phyloP scores from a whole-genome alignment of 2,329 filamentous ascomycete genomes.

The Xylaria sp. region DNA sequence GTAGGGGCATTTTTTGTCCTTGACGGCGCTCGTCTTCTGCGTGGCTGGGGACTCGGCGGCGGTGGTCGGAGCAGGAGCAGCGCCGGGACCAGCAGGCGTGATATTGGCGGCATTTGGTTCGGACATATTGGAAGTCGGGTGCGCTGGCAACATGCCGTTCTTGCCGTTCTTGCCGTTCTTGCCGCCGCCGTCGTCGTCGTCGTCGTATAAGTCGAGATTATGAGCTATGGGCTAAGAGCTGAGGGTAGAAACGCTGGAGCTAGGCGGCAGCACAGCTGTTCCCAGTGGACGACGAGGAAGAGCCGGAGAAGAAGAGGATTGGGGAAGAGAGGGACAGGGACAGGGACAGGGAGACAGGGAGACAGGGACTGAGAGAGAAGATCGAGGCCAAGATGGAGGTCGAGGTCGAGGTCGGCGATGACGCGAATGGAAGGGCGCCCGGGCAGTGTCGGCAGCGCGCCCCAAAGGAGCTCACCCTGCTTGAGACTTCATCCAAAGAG shows the following conservation, averaged over 20 bases:
- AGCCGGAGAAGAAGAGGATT: neutral
- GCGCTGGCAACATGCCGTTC: neutral
- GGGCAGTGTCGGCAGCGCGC: conserved; percentile 33
- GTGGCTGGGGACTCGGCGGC: conserved; percentile 52
- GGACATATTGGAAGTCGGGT: conserved; percentile 26
- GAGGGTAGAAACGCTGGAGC: neutral
- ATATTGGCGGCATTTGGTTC: conserved; percentile 25
- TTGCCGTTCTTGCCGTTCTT: neutral
- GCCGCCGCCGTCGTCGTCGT: conserved; percentile 26
- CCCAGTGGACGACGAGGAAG: neutral
- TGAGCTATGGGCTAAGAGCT: too few relatives aligned
- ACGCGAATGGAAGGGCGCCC: conserved; percentile 3
- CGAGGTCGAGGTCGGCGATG: neutral
- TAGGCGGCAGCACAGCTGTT: neutral
- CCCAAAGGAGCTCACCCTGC: conserved; percentile 40
- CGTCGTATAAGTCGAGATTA: conserved; percentile 13
- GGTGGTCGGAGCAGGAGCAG: conserved; percentile 22
- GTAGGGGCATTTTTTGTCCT: conserved; percentile 90
- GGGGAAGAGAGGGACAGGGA: neutral
- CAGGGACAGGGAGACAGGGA: neutral
- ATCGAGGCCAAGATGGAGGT: neutral
- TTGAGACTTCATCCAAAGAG: conserved; percentile 37
- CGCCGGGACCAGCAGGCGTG: conserved; percentile 2
- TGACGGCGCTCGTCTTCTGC: conserved; percentile 65
- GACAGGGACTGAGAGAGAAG: neutral